Evolutionary conservation across 2,329 filamentous ascomycete genomes (phyloP).

Genomic region (Trichoderma pleuroti): DNA sequence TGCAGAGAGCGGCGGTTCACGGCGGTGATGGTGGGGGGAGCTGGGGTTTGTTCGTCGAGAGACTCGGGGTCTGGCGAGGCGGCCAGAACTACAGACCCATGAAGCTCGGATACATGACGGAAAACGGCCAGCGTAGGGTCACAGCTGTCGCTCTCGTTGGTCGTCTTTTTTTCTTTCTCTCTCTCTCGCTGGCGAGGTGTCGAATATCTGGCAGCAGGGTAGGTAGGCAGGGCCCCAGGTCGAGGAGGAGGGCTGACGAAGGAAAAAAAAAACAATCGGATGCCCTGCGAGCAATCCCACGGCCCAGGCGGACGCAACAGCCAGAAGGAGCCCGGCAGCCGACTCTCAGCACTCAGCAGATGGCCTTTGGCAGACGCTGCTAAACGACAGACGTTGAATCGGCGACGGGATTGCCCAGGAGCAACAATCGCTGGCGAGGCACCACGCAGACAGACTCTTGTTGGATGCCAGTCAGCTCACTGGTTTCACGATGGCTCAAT

Average conservation of each 20-base stretch:
- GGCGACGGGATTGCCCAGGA: conserved; percentile 1
- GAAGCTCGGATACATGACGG: conserved; percentile 47
- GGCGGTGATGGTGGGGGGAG: conserved; percentile 9
- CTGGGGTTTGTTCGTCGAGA: conserved; percentile 18
- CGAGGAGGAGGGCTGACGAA: conserved; percentile 12
- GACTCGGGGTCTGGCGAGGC: conserved; percentile 41
- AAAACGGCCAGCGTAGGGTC: conserved; percentile 27
- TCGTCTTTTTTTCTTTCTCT: background rate
- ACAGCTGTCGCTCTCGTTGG: conserved; percentile 23
- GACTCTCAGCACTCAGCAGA: background rate
- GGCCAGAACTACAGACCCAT: conserved; percentile 47
- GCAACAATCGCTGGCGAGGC: conserved; percentile 17
- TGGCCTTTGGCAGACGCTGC: background rate
- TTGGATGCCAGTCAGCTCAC: conserved; percentile 16
- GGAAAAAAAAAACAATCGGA: conserved; percentile 1
- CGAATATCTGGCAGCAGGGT: background rate
- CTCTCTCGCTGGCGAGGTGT: conserved; percentile 20
- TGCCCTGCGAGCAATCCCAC: conserved; percentile 18
- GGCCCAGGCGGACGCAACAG: conserved; percentile 19
- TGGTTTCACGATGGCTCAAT: conserved; percentile 18
- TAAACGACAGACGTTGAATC: background rate
- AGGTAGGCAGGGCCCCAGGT: conserved; percentile 1
- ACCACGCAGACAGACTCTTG: conserved; percentile 3
- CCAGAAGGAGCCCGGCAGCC: conserved; percentile 1
- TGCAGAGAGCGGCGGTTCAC: conserved; percentile 17